Percentiles rank a stretch among this genome's conserved stretches.
phyloP scores from a whole-genome alignment of 805 yeast genomes.

The Cyberlindnera saturnus region DNA sequence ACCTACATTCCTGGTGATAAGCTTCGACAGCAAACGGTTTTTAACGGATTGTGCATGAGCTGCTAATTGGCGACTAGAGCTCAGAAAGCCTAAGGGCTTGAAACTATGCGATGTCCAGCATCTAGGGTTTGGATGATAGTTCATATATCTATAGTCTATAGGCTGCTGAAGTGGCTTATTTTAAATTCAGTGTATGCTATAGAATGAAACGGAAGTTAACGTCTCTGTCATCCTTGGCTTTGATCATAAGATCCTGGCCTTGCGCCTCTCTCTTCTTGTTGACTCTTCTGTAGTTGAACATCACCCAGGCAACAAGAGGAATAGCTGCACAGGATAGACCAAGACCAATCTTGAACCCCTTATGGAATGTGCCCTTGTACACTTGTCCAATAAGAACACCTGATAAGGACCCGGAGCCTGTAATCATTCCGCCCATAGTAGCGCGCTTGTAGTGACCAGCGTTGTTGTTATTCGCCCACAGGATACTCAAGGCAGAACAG shows the following conservation, averaged over 20 bases:
- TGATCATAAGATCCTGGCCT: constrained; percentile 8
- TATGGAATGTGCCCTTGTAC: constrained; percentile 27
- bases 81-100: too few relatives aligned
- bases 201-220: constrained; percentile 8
- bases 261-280: constrained; percentile 13
- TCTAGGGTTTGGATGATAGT: not conserved
- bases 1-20: too few relatives aligned
- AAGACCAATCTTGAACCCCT: constrained; percentile 25
- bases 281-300: constrained; percentile 14
- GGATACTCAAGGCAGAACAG: constrained; percentile 32
- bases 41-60: too few relatives aligned
- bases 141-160: too few relatives aligned
- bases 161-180: too few relatives aligned
- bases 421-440: constrained; percentile 31
- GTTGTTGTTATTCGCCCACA: constrained; percentile 35
- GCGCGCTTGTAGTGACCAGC: constrained; percentile 36
- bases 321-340: constrained; percentile 19
- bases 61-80: too few relatives aligned
- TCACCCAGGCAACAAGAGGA: constrained; percentile 12
- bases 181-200: not conserved
- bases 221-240: constrained; percentile 20
- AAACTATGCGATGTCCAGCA: not conserved
- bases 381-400: constrained; percentile 35
- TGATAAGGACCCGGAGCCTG: constrained; percentile 30
- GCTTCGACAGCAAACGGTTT: too few relatives aligned